These are phyloP conservation scores for Apiotrichum montevideense DNA, from an alignment of 1,284 basidiomycete genomes.

Conservation along the genomic window DNA sequence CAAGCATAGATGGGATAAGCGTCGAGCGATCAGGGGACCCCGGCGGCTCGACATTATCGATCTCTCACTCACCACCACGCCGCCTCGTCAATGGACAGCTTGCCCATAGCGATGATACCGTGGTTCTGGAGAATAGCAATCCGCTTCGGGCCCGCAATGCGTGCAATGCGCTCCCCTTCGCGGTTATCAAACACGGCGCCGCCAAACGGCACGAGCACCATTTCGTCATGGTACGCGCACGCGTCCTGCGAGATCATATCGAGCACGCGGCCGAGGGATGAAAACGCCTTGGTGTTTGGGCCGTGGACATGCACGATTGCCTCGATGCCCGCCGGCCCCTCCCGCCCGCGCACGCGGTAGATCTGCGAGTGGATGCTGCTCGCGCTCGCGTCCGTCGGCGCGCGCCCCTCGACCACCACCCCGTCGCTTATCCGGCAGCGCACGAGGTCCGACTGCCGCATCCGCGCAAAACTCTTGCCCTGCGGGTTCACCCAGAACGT, in stretches of 20 bases:
- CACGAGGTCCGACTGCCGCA: constrained; percentile 33
- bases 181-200: constrained; percentile 37
- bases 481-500: constrained; percentile 44
- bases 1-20: background rate
- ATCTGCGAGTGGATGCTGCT: constrained; percentile 37
- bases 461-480: constrained; percentile 35
- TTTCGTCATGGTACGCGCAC: constrained; percentile 33
- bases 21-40: too few relatives aligned
- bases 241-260: constrained; percentile 43
- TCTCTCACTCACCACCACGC: constrained; percentile 37
- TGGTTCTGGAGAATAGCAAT: constrained; percentile 41
- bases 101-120: constrained; percentile 32
- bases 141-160: constrained; percentile 20
- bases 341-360: constrained; percentile 29
- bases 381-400: constrained; percentile 34
- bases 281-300: constrained; percentile 37
- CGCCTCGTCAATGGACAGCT: constrained; percentile 37
- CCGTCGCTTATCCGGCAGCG: constrained; percentile 28
- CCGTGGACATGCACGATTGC: constrained; percentile 41
- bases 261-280: constrained; percentile 26
- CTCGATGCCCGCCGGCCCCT: constrained; percentile 28
- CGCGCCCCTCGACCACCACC: constrained; percentile 28
- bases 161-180: constrained; percentile 37
- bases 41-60: background rate
- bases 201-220: constrained; percentile 38